These are phyloP conservation scores for Ceratonia siliqua DNA, from an alignment of 306 rosid species.

Conservation along the genomic window DNA sequence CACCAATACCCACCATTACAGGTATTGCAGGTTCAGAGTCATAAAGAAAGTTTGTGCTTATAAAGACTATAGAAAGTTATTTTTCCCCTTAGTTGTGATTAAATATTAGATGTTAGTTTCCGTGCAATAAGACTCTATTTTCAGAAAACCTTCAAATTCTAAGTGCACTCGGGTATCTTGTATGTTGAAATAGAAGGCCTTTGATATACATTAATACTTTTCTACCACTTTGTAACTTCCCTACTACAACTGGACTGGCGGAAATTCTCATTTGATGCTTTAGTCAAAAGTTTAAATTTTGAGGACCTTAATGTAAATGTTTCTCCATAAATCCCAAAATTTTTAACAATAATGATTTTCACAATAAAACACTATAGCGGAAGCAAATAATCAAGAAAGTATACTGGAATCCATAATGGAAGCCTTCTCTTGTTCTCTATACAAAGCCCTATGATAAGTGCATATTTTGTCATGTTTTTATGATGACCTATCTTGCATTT, in stretches of 20 bases:
- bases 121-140: conserved; percentile 13
- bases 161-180: conserved; percentile 19
- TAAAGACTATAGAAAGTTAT: conserved; percentile 1
- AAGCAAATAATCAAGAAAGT: no score
- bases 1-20: no score
- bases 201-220: neutral
- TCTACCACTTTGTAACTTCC: neutral
- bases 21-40: conserved; percentile 8
- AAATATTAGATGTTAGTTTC: conserved; percentile 15
- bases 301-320: neutral
- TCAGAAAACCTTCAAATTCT: neutral
- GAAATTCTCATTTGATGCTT: conserved; percentile 25
- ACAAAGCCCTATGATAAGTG: no score
- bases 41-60: conserved; percentile 5
- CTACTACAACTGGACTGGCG: conserved; percentile 3
- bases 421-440: no score
- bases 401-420: no score
- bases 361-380: no score
- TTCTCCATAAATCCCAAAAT: no score
- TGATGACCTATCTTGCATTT: no score
- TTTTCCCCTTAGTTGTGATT: neutral
- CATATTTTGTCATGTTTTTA: no score
- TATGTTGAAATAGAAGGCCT: conserved; percentile 21
- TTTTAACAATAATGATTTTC: no score
- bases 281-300: conserved; percentile 8